Conservation (phyloP, 2,329 filamentous ascomycete species). For the Aspergillus flavus region DNA sequence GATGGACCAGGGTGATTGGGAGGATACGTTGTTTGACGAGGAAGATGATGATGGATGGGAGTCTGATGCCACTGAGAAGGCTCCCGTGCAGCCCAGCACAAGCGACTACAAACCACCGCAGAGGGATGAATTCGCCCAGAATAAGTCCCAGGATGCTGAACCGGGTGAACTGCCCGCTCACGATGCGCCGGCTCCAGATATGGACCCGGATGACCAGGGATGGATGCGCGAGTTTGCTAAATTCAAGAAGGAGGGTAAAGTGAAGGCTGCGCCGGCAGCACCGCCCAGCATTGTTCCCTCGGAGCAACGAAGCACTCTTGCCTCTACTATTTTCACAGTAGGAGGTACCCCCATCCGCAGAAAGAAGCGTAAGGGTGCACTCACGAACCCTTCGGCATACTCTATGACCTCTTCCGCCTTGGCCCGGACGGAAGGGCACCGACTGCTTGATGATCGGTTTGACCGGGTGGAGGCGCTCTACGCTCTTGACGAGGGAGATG, state of each 20-base stretch:
- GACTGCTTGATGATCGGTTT: slow-evolving; percentile 84
- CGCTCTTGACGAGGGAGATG: slow-evolving; percentile 60
- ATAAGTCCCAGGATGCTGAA: slow-evolving; percentile 18
- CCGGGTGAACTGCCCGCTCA: slow-evolving; percentile 40
- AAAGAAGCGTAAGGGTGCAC: slow-evolving; percentile 94
- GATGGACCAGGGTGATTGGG: slow-evolving; percentile 78
- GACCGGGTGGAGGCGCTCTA: slow-evolving; percentile 88
- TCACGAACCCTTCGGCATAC: slow-evolving; percentile 84
- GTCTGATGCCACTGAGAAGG: slow-evolving; percentile 87
- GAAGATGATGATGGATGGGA: slow-evolving; percentile 87
- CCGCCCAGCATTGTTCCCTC: slow-evolving; percentile 42
- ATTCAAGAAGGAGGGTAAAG: slow-evolving; percentile 78
- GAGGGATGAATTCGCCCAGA: slow-evolving; percentile 11
- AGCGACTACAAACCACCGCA: slow-evolving; percentile 19
- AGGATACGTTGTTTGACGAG: slow-evolving; percentile 58
- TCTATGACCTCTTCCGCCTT: slow-evolving; percentile 91
- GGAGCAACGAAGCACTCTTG: slow-evolving; percentile 44
- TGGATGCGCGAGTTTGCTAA: slow-evolving; percentile 94
- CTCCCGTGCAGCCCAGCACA: slow-evolving; percentile 48
- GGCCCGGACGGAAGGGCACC: slow-evolving; percentile 82
- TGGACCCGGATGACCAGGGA: slow-evolving; percentile 69
- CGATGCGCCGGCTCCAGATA: slow-evolving; percentile 42
- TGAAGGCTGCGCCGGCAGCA: slow-evolving; percentile 40
- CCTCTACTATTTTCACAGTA: slow-evolving; percentile 56
- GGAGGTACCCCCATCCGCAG: slow-evolving; percentile 67